Evolutionary conservation across 257 asterid genomes (phyloP), one percentile per base, ranked within the genome.

Genomic region (Solanum piurae): DNA sequence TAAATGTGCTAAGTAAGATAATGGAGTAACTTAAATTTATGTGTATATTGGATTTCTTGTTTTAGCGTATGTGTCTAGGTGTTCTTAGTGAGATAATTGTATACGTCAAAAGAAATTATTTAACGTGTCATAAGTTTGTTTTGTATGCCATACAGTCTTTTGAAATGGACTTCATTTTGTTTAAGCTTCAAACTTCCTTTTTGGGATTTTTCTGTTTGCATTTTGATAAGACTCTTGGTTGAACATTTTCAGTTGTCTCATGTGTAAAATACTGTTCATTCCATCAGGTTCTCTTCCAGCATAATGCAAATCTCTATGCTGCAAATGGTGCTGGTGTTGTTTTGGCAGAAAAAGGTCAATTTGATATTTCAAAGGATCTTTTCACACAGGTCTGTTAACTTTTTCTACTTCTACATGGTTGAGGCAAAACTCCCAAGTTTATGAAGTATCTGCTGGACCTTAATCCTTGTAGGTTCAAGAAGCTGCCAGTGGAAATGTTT

Each of bases 251-350:
- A 72, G 44, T 69, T 66, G 33, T 21, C 72, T 46, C 25, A 62
- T 86, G 68, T 86, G 34, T 71, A 33, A 23, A 49, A 60, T 31
- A 79, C 82, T 75, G 90, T 88, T 84, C 84, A 82, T 91, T 87
- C 82, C 68, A 87, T 89, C 92, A 96, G 99, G 98, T 96, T 93
- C 95, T 96, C 89, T 89, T 91, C 76, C 94, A 92, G 92, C 98
- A 96, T 89, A 89, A 95, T 87, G 94, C 96, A 90, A 97, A 95
- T 91, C 96, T 97, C 69, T 97, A 95, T 93, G 99, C 99, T 88
- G 99, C 99, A 74, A 97, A 97, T 92, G 99, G 99, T 7, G 98
- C 99, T 88, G 99, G 98, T 85, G 94, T 97, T 96, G 98, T 97
- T 80, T 93, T 93, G 88, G 98, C 99, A 37, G 99, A 97, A 92